phyloP scores from a whole-genome alignment of 768 basidiomycete species.

The Boletellus emodensis region DNA sequence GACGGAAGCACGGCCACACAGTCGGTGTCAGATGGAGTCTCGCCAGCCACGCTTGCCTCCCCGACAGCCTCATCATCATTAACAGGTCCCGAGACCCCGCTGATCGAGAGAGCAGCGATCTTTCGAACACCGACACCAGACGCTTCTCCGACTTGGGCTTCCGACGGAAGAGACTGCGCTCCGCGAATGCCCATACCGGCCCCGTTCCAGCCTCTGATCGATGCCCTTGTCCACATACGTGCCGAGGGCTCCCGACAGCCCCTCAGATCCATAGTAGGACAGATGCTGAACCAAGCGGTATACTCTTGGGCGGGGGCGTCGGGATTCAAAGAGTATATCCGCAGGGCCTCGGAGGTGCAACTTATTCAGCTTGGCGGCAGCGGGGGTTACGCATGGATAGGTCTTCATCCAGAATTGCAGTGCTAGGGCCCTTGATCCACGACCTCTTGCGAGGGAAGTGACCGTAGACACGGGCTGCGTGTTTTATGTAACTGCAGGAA shows the following conservation, averaged over 20 bases:
- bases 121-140: not conserved
- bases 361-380: conserved; percentile 41
- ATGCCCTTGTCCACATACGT: conserved; percentile 30
- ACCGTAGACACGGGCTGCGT: not conserved
- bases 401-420: conserved; percentile 23
- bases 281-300: conserved; percentile 28
- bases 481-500: conserved; percentile 15
- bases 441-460: conserved; percentile 7
- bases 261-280: conserved; percentile 37
- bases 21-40: not conserved
- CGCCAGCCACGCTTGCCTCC: conserved; percentile 16
- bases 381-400: conserved; percentile 36
- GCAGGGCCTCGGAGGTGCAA: conserved; percentile 35
- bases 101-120: conserved; percentile 2
- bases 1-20: not conserved
- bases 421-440: conserved; percentile 5
- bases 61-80: conserved; percentile 6
- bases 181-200: conserved; percentile 4
- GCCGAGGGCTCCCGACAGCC: conserved; percentile 31
- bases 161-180: not conserved
- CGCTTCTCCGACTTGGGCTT: not conserved
- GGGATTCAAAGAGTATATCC: conserved; percentile 40
- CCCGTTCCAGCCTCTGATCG: conserved; percentile 31
- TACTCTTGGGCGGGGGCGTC: conserved; percentile 40
- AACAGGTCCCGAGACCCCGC: conserved; percentile 5